Percentiles rank a stretch among this genome's conserved stretches.
These are phyloP conservation scores for Lentinula sp. DNA, from an alignment of 768 basidiomycete species.

Conservation along the genomic window DNA sequence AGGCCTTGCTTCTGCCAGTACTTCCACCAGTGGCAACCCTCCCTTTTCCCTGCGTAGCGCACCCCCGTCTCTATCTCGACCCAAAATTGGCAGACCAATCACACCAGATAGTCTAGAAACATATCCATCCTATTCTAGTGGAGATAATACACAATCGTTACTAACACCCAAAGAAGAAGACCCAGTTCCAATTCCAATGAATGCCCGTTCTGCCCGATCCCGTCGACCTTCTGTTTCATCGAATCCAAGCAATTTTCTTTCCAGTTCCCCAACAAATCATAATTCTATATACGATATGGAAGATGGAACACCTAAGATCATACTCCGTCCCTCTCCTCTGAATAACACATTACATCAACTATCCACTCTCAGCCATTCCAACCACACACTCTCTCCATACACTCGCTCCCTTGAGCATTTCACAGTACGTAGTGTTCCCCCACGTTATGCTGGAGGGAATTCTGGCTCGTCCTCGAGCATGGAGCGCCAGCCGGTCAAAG, in stretches of 20 bases:
- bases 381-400: conserved; percentile 93
- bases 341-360: conserved; percentile 81
- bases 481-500: conserved; percentile 59
- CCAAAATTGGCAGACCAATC: conserved; percentile 25
- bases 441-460: conserved; percentile 32
- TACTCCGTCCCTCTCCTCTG: conserved; percentile 56
- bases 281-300: conserved; percentile 11
- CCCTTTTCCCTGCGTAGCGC: conserved; percentile 16
- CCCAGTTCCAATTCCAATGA: conserved; percentile 35
- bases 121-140: conserved; percentile 43
- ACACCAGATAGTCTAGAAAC: conserved; percentile 50
- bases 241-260: background rate
- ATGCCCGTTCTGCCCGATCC: conserved; percentile 23
- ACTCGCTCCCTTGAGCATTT: conserved; percentile 88
- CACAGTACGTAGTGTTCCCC: conserved; percentile 85
- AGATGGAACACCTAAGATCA: conserved; percentile 47
- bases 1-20: conserved; percentile 10
- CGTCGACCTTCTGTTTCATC: conserved; percentile 14
- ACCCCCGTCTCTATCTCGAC: conserved; percentile 17
- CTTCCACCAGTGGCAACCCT: conserved; percentile 15
- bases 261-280: conserved; percentile 13
- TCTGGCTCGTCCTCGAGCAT: conserved; percentile 24
- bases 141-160: conserved; percentile 31
- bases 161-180: conserved; percentile 5
- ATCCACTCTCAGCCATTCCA: conserved; percentile 79